Percentiles rank a stretch among this genome's conserved stretches.
phyloP scores from a whole-genome alignment of 1,284 basidiomycete species.

The Irpex sp. region DNA sequence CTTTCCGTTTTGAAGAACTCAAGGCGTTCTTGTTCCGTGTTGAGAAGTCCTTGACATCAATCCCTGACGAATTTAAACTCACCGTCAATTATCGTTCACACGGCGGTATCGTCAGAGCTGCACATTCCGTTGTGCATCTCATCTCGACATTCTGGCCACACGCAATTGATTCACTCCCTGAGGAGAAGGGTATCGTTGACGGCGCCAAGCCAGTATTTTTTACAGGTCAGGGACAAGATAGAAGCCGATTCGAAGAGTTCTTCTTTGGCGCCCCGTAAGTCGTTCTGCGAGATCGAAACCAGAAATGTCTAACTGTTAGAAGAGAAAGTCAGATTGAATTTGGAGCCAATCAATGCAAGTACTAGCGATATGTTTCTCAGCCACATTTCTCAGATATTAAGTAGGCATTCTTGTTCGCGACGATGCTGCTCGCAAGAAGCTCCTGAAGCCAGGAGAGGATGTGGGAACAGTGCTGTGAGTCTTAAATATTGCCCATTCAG shows the following conservation, averaged over 20 bases:
- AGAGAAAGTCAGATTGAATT: slow-evolving; percentile 67
- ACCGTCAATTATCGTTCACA: slow-evolving; percentile 79
- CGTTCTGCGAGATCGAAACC: slow-evolving; percentile 16
- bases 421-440: slow-evolving; percentile 55
- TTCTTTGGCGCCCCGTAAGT: slow-evolving; percentile 57
- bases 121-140: slow-evolving; percentile 70
- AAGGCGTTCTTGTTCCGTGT: slow-evolving; percentile 74
- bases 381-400: background rate
- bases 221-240: slow-evolving; percentile 58
- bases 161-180: slow-evolving; percentile 67
- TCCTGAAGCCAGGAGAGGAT: too few species aligned
- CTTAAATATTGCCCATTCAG: too few species aligned
- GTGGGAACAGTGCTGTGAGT: slow-evolving; percentile 71
- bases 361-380: background rate
- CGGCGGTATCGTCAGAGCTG: slow-evolving; percentile 70
- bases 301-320: background rate
- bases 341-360: slow-evolving; percentile 73
- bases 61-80: slow-evolving; percentile 66
- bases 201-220: slow-evolving; percentile 72
- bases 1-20: slow-evolving; percentile 78
- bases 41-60: slow-evolving; percentile 48
- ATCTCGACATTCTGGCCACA: slow-evolving; percentile 73
- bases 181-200: slow-evolving; percentile 65
- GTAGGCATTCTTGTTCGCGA: slow-evolving; percentile 78
- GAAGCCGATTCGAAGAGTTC: slow-evolving; percentile 64